Evolutionary conservation across 2,329 filamentous ascomycete genomes (phyloP), one percentile per base, ranked within the genome.

Genomic region (Teratosphaeria zuluensis): DNA sequence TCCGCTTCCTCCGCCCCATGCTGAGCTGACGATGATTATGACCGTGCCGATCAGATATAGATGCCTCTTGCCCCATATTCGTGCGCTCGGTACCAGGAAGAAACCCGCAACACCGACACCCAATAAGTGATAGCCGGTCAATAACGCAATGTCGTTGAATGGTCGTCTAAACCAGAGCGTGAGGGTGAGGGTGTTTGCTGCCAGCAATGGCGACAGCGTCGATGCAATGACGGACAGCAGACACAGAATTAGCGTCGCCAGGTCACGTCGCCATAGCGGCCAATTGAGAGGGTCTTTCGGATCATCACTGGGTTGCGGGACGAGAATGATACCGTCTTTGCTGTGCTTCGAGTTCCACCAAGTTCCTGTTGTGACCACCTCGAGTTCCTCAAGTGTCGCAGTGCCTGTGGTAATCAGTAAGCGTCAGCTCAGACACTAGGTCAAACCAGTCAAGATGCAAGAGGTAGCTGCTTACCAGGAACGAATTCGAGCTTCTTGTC

Each of bases 61-160:
- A 76, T 96, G 92, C 48, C 92, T 82, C 74, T 96, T 96, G 46
- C 92, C 92, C 89, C 90, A 96, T 63, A 96, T 87, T 59, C 92
- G 84, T 21, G 89, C 90, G 0, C 87, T 89, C 0, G 92, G 89
- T 2, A 96, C 91, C 73, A 92, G 92, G 63, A 96, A 80, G 72
- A 94, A 84, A 55, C 89, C 91, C 1, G 88, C 87, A 14, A 90
- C 77, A 11, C 90, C 91, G 2, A 90, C 88, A 21, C 90, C 92
- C 31, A 92, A 82, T 21, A 96, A 80, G 72, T 90, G 92, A 73
- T 92, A 95, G 56, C 91, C 92, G 0, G 92, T 96, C 48, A 96
- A 76, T 12, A 94, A 78, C 2, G 91, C 91, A 59, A 92, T 84
- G 51, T 86, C 78, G n/a, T 87, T 88, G 68, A 96, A 89, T 54